Evolutionary conservation across 805 yeast species (phyloP), one percentile per base, ranked within the genome.

Genomic region (Hanseniaspora taiwanica): DNA sequence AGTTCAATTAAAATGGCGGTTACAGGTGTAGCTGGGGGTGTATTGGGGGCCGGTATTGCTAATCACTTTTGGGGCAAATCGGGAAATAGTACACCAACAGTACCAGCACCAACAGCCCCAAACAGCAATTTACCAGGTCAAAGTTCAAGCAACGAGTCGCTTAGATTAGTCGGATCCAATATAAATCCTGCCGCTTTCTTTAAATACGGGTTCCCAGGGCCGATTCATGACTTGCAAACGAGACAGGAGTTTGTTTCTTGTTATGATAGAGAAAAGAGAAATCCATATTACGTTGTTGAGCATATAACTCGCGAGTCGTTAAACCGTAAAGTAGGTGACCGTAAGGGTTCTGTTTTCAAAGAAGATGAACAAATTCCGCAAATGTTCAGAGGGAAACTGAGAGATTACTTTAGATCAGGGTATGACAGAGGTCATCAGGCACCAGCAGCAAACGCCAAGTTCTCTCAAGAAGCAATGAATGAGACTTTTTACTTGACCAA

Each of bases 341-440:
- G 98, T 29, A 78, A 78, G 55, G 77, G 79, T 46, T 79, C 94
- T 2, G 69, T 81, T 3, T 91, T 91, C 65, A 76, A 66, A 52
- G 98, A 91, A 65, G 96, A 91, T 56, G 93, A 82, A 55, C 51
- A 55, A 10, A 73, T 91, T 32, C 98, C 98, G 0, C 59, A 60
- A 21, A 70, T 65, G 51, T 91, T 85, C 58, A 70, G 96, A 48
- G 89, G 79, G 2, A 66, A 71, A 40, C 65, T 91, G 42, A 70
- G 77, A 45, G 97, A 91, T 60, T 91, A 81, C 58, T 91, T 89
- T 67, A 72, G 97, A 50, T 78, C 91, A 24, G 98, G 98, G 1
- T 91, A 84, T 60, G 98, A 91, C 59, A 66, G 97, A 48, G 98
- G 98, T 5, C 98, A 91, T 60, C 85, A 83, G 52, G 96, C 95